Percentiles rank a stretch among this genome's conserved stretches.
Conservation (phyloP, 2,329 filamentous ascomycete species). For the Botryotinia globosa region DNA sequence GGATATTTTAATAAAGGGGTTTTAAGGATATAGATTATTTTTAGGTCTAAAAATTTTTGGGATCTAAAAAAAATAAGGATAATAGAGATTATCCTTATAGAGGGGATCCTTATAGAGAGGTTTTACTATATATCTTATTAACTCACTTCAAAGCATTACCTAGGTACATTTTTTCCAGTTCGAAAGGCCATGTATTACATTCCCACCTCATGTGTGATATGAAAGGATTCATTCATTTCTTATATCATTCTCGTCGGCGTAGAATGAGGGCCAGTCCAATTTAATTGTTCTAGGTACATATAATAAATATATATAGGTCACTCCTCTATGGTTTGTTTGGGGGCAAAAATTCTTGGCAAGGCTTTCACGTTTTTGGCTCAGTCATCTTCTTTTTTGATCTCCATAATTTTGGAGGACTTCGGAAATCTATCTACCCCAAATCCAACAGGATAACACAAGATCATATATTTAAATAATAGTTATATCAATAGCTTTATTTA, state of each 20-base stretch:
- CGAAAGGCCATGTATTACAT: not conserved
- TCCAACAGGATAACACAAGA: not conserved
- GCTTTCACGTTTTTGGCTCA: constrained; percentile 16
- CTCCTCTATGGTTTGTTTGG: not conserved
- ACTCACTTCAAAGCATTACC: not conserved
- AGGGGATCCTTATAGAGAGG: too few species aligned
- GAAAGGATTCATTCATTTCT: not conserved
- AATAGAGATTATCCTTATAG: too few species aligned
- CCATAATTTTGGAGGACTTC: constrained; percentile 25
- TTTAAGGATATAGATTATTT: too few species aligned
- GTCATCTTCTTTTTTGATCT: constrained; percentile 20
- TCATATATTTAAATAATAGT: not conserved
- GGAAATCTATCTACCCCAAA: not conserved
- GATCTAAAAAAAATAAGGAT: too few species aligned
- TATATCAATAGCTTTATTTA: constrained; percentile 1
- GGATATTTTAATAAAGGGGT: too few species aligned
- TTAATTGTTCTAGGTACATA: not conserved
- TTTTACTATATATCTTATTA: too few species aligned
- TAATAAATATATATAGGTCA: too few species aligned
- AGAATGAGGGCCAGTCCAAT: not conserved
- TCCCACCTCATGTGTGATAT: not conserved
- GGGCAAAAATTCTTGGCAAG: constrained; percentile 2
- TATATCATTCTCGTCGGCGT: not conserved
- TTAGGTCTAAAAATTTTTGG: too few species aligned
- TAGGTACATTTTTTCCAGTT: not conserved